Base-by-base conservation (phyloP, 805 yeast species). In the Candida piceae region DNA sequence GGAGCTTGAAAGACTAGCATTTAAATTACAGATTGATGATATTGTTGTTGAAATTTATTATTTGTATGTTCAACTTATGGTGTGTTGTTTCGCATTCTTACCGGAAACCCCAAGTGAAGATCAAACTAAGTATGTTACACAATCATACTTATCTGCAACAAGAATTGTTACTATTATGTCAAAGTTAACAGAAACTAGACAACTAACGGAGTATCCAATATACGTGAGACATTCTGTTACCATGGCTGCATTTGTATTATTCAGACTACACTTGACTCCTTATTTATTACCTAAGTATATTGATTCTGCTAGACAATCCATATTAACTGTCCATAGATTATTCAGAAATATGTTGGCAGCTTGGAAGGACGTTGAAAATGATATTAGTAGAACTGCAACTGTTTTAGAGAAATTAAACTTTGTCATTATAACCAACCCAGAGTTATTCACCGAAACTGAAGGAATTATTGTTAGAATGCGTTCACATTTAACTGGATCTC, bases 41-140 rank as follows among this genome's bases (percentile, higher is more conserved):
- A 68, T 78, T 2, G 69, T 80, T 1, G 79, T 86, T 6, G 94
- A 87, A 47, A 80, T 84, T 29, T 84, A 84, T 53, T 84, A 75
- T 51, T 67, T 85, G 4, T 87, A 89, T 57, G 80, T 86, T 32
- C 78, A 82, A 50, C 67, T 86, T 44, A 82, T 84, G 75, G 73
- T 89, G 30, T 85, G 95, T 55, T 78, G 89, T 40, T 89, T 85
- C 69, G 90, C 96, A 3, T 89, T 89, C 49, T 64, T 87, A 41
- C 90, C 95, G n/a, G 89, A 86, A 16, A 83, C 95, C 0, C 87
- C 95, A 7, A 73, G 79, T 36, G 93, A 82, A 47, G 95, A 85
- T 58, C 95, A 86, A 59, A 82, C 86, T 1, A 78, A 80, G 50
- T 87, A 84, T 55, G 89, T 88, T 11, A 80, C 86, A 15, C 75